Conservation (phyloP, 208 protist species). For the Trypanosomatidae sp. region DNA sequence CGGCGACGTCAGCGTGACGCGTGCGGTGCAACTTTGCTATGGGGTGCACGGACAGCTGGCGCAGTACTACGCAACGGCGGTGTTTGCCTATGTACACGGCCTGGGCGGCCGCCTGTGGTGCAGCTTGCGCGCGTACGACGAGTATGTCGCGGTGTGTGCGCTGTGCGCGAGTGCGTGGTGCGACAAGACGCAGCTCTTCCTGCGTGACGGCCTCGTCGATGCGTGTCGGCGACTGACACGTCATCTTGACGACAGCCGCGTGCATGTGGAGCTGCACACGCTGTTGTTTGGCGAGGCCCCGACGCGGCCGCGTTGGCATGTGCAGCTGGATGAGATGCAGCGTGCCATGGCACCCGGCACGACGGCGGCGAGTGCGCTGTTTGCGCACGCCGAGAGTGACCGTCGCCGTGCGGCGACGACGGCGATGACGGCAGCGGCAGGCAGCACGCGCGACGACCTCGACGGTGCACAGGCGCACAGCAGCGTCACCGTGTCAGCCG, state of each 20-base stretch:
- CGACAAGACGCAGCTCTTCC: slow-evolving; percentile 54
- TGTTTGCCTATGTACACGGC: slow-evolving; percentile 70
- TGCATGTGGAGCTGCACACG: slow-evolving; percentile 65
- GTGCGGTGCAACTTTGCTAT: slow-evolving; percentile 68
- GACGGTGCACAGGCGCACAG: background rate
- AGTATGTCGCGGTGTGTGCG: slow-evolving; percentile 41
- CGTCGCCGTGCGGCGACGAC: background rate
- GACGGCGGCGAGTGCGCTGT: background rate
- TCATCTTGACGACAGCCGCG: slow-evolving; percentile 56
- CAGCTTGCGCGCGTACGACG: slow-evolving; percentile 34
- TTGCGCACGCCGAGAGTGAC: too few relatives aligned
- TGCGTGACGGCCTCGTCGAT: slow-evolving; percentile 31
- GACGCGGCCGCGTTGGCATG: slow-evolving; percentile 74
- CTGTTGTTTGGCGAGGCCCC: slow-evolving; percentile 63
- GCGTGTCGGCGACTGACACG: slow-evolving; percentile 29
- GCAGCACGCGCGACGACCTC: background rate
- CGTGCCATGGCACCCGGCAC: slow-evolving; percentile 51
- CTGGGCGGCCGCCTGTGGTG: slow-evolving; percentile 39
- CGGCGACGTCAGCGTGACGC: slow-evolving; percentile 27
- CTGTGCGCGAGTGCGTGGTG: slow-evolving; percentile 63
- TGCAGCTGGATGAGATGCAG: slow-evolving; percentile 84
- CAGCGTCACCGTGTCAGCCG: background rate
- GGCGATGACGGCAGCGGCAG: background rate
- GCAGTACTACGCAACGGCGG: slow-evolving; percentile 46
- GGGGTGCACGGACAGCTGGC: slow-evolving; percentile 29